phyloP scores from a whole-genome alignment of 495 filamentous ascomycete genomes.

The Bryoglossum gracile region DNA sequence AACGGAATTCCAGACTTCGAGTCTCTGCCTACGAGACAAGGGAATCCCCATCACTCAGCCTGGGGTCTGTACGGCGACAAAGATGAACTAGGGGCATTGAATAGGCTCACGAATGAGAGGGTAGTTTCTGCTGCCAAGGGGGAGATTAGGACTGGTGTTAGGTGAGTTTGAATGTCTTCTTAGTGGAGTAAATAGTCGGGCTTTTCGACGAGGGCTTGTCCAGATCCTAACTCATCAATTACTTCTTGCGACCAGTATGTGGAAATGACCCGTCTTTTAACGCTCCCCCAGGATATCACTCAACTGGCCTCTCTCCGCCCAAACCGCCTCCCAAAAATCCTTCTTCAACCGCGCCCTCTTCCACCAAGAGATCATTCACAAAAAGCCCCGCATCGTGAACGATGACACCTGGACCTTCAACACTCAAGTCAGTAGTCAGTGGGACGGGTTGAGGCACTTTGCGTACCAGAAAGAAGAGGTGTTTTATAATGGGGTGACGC shows the following conservation, averaged over 20 bases:
- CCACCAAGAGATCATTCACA: slow-evolving; percentile 34
- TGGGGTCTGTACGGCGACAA: slow-evolving; percentile 44
- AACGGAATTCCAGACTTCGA: slow-evolving; percentile 38
- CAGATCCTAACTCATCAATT: too few species aligned
- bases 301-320: slow-evolving; percentile 39
- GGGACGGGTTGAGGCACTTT: slow-evolving; percentile 40
- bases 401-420: slow-evolving; percentile 57
- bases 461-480: slow-evolving; percentile 44
- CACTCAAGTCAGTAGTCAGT: slow-evolving; percentile 43
- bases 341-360: slow-evolving; percentile 37
- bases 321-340: slow-evolving; percentile 19
- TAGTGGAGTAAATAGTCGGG: too few species aligned
- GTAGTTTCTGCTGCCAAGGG: slow-evolving; percentile 37
- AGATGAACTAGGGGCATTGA: slow-evolving; percentile 41
- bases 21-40: slow-evolving; percentile 34
- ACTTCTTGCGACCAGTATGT: too few species aligned
- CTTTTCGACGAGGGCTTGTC: too few species aligned
- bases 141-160: slow-evolving; percentile 44
- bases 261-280: too few species aligned
- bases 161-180: slow-evolving; percentile 19
- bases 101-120: slow-evolving; percentile 36
- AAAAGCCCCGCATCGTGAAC: slow-evolving; percentile 38
- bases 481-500: slow-evolving; percentile 57
- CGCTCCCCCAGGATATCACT: slow-evolving; percentile 32
- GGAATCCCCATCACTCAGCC: slow-evolving; percentile 36